phyloP scores from a whole-genome alignment of 2,329 filamentous ascomycete genomes.

The Plenodomus lindquistii region DNA sequence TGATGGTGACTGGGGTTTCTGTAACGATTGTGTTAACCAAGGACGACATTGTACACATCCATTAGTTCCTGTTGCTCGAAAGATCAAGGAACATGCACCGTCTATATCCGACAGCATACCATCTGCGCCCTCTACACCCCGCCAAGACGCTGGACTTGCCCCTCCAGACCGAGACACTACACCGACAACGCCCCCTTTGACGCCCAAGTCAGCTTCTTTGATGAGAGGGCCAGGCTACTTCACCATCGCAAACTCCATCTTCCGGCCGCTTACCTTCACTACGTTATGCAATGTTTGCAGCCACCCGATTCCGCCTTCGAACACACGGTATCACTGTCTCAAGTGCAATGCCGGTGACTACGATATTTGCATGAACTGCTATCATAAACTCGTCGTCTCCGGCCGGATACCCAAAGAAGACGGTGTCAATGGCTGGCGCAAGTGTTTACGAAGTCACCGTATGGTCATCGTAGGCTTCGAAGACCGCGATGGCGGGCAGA shows the following conservation, averaged over 20 bases:
- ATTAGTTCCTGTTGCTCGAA: slow-evolving; percentile 74
- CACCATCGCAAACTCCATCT: slow-evolving; percentile 48
- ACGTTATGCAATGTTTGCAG: slow-evolving; percentile 80
- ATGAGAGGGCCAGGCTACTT: slow-evolving; percentile 41
- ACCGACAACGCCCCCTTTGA: slow-evolving; percentile 43
- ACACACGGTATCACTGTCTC: slow-evolving; percentile 78
- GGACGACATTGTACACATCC: slow-evolving; percentile 81
- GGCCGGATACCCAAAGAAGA: slow-evolving; percentile 74
- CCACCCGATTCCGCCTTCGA: slow-evolving; percentile 69
- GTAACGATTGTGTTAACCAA: slow-evolving; percentile 82
- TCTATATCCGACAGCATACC: slow-evolving; percentile 7
- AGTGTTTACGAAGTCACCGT: slow-evolving; percentile 78
- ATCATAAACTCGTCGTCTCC: slow-evolving; percentile 65
- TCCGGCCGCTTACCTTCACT: slow-evolving; percentile 71
- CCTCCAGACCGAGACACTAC: slow-evolving; percentile 30
- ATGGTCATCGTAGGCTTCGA: slow-evolving; percentile 82
- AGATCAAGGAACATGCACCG: slow-evolving; percentile 32
- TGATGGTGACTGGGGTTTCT: slow-evolving; percentile 93
- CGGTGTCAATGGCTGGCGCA: slow-evolving; percentile 78
- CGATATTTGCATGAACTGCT: slow-evolving; percentile 81
- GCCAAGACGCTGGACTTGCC: slow-evolving; percentile 24
- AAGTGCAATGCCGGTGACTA: slow-evolving; percentile 80
- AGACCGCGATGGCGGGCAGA: slow-evolving; percentile 67
- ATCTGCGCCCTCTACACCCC: slow-evolving; percentile 20
- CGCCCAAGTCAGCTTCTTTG: slow-evolving; percentile 49